Base-by-base conservation (phyloP, 2,329 filamentous ascomycete genomes). In the Lasiodiplodia sp. region DNA sequence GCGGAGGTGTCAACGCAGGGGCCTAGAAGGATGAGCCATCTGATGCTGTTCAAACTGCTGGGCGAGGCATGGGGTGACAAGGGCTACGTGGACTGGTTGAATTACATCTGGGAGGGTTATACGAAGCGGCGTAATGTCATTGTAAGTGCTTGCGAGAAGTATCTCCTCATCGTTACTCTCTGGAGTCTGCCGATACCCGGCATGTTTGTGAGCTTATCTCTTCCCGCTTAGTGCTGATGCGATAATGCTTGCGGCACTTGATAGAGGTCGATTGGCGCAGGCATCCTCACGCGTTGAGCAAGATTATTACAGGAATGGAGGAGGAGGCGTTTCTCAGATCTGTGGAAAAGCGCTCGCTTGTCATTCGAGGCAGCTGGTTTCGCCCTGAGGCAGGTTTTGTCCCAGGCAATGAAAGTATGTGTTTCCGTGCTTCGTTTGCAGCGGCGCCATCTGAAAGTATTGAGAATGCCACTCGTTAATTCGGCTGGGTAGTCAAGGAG, bases 61-160 rank as follows among this genome's bases (percentile, higher is more conserved):
- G 96, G 98, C 72, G 93, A 97, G 80, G 89, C 90, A 60, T 99
- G 96, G 96, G 96, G 95, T 28, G 96, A 99, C 76, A 86, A 88
- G 55, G 94, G 94, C 1, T 99, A 96, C 77, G 81, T 99, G 25
- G 86, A 91, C 75, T 99, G 96, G 96, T 82, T 99, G 71, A 92
- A 96, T 77, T 87, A 93, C 77, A 82, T 98, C 74, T 88, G 94
- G 56, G 79, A 88, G 74, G 88, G 94, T 79, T 99, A 98, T 77
- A 95, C 94, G 1, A 83, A 84, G 72, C 88, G 95, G 69, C 85
- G 96, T 67, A 87, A 98, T 76, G 86, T 88, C 28, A 87, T 99
- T 68, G 83, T 97, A 4, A 85, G 86, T 8, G 93, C 94, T 0
- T 97, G 94, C 77, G 92, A 96, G 79, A 87, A 88, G 71, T 88